phyloP scores from a whole-genome alignment of 164 flowering plant genomes.

The Vitis rupestris region DNA sequence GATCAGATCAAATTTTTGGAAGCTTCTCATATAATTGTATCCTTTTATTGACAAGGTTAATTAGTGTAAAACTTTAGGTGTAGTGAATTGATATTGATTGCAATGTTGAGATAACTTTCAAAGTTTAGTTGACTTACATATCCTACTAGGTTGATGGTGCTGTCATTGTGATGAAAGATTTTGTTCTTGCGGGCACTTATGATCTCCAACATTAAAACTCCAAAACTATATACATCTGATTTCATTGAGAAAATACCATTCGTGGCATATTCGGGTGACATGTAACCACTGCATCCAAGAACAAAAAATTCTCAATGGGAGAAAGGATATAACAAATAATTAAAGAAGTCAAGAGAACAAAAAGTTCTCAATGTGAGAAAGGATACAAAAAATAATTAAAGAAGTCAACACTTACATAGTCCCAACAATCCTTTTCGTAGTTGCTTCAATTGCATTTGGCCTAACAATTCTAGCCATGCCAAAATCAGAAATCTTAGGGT shows the following conservation, averaged over 20 bases:
- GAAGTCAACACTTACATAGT: slow-evolving; percentile 15
- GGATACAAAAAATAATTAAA: too few species aligned
- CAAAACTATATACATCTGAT: slow-evolving; percentile 19
- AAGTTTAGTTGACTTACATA: slow-evolving; percentile 14
- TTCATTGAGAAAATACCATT: slow-evolving; percentile 16
- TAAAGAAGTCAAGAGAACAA: too few species aligned
- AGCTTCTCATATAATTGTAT: too few species aligned
- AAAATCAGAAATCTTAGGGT: slow-evolving; percentile 24
- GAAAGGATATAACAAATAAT: too few species aligned
- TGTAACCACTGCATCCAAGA: slow-evolving; percentile 12
- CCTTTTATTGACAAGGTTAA: too few species aligned
- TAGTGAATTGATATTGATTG: too few species aligned
- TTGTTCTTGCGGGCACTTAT: slow-evolving; percentile 11
- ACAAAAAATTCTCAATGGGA: too few species aligned
- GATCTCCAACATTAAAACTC: slow-evolving; percentile 20
- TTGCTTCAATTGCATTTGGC: slow-evolving; percentile 1
- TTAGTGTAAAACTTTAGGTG: too few species aligned
- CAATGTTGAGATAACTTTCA: too few species aligned
- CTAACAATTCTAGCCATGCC: slow-evolving; percentile 18
- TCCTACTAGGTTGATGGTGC: slow-evolving; percentile 7
- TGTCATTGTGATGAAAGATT: slow-evolving; percentile 8
- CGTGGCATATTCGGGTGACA: slow-evolving; percentile 21
- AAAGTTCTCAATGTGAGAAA: too few species aligned
- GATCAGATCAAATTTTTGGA: too few species aligned
- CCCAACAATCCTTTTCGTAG: slow-evolving; percentile 18